A percentile compares a stretch with the other conserved stretches of the same genome.
Evolutionary conservation across 1,284 basidiomycete genomes (phyloP).

Genomic region (Xerocomus minutiporus): DNA sequence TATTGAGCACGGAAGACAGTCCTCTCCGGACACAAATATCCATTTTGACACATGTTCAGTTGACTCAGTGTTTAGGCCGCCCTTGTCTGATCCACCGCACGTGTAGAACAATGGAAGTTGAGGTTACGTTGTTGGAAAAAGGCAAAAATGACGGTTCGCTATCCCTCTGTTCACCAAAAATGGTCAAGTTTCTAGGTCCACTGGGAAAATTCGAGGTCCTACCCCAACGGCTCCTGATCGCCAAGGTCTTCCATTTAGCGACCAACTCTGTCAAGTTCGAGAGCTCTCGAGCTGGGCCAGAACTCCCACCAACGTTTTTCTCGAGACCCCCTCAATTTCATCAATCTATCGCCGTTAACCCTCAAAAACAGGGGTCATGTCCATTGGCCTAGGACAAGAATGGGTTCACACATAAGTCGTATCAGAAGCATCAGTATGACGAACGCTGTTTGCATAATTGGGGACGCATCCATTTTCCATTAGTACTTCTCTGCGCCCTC

Average conservation of each 20-base stretch:
- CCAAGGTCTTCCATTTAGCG: constrained; percentile 32
- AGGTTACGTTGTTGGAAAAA: constrained; percentile 23
- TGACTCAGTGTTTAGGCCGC: constrained; percentile 16
- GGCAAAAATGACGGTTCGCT: constrained; percentile 16
- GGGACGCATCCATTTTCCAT: constrained; percentile 28
- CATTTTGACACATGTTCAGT: constrained; percentile 18
- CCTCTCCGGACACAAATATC: constrained; percentile 27
- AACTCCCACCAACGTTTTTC: constrained; percentile 5
- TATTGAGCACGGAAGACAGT: constrained; percentile 22
- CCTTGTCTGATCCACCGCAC: constrained; percentile 28
- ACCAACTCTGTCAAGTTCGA: constrained; percentile 18
- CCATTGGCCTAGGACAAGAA: neutral
- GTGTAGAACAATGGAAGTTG: constrained; percentile 33
- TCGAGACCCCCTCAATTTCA: constrained; percentile 17
- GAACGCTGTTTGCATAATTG: constrained; percentile 16
- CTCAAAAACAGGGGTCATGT: constrained; percentile 22
- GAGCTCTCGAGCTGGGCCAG: constrained; percentile 10
- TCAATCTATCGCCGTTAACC: constrained; percentile 11
- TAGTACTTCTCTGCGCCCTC: constrained; percentile 29
- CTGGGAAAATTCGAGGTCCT: constrained; percentile 19
- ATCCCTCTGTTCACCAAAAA: constrained; percentile 19
- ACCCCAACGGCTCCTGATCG: constrained; percentile 26
- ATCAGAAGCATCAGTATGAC: constrained; percentile 25
- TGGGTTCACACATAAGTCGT: constrained; percentile 10
- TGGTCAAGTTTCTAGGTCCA: constrained; percentile 25